phyloP scores from a whole-genome alignment of 768 basidiomycete genomes.

The Floccularia luteovirens region DNA sequence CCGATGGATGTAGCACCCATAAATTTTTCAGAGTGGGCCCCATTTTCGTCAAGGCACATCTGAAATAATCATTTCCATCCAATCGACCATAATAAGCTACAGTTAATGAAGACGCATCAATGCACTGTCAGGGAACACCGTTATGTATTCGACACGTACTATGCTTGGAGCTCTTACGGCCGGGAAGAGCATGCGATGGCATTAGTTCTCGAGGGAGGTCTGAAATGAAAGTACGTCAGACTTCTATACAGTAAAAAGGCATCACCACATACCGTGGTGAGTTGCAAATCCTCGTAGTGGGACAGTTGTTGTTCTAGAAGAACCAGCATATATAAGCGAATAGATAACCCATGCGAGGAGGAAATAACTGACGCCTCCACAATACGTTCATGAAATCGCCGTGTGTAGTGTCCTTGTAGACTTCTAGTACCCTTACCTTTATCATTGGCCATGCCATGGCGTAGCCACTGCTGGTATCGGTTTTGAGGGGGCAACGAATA shows the following conservation, averaged over 20 bases:
- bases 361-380: constrained; percentile 43
- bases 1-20: constrained; percentile 35
- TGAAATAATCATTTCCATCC: constrained; percentile 43
- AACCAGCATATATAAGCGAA: constrained; percentile 1
- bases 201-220: constrained; percentile 35
- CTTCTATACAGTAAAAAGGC: background rate
- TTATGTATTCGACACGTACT: constrained; percentile 20
- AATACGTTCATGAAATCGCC: constrained; percentile 24
- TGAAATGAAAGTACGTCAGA: constrained; percentile 9
- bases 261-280: constrained; percentile 36
- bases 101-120: constrained; percentile 1
- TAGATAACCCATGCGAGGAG: too few species aligned
- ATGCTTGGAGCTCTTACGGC: constrained; percentile 15
- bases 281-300: constrained; percentile 44
- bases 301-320: constrained; percentile 40
- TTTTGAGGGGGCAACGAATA: constrained; percentile 41
- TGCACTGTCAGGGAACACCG: constrained; percentile 1
- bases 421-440: constrained; percentile 17
- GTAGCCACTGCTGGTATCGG: constrained; percentile 30
- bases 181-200: constrained; percentile 21
- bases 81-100: constrained; percentile 54
- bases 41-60: constrained; percentile 55
- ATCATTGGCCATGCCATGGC: constrained; percentile 16
- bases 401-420: constrained; percentile 54
- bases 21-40: constrained; percentile 42